A percentile compares a stretch with the other conserved stretches of the same genome.
These are phyloP conservation scores for Pelargonium fulgidum DNA, from an alignment of 441 rosid genomes.

Conservation along the genomic window DNA sequence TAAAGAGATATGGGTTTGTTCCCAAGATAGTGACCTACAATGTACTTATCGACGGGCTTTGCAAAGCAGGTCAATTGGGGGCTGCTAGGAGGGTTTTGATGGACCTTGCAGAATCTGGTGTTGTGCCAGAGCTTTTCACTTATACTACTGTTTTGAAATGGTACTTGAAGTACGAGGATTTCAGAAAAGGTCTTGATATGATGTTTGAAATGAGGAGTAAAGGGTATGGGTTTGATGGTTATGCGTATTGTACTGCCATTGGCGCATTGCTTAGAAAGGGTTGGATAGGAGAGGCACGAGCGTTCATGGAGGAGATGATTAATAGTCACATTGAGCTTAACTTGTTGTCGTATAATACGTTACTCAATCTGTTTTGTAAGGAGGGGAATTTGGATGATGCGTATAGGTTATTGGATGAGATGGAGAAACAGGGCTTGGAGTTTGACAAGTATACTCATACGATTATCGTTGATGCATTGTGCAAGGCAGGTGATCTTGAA, in stretches of 20 bases:
- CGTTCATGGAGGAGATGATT: slow-evolving; percentile 18
- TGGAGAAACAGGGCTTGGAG: slow-evolving; percentile 21
- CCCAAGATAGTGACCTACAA: slow-evolving; percentile 22
- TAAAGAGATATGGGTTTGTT: slow-evolving; percentile 22
- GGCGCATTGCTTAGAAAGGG: slow-evolving; percentile 21
- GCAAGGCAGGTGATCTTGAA: slow-evolving; percentile 23
- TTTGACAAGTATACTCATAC: slow-evolving; percentile 25
- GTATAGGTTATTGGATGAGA: slow-evolving; percentile 15
- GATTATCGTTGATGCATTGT: slow-evolving; percentile 22
- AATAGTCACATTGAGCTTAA: slow-evolving; percentile 20
- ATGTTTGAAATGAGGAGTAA: slow-evolving; percentile 19
- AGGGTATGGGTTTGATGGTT: slow-evolving; percentile 26
- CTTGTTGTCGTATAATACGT: slow-evolving; percentile 22
- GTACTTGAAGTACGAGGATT: slow-evolving; percentile 18
- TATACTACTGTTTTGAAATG: slow-evolving; percentile 24
- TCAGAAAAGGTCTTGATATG: slow-evolving; percentile 21
- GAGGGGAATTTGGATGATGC: slow-evolving; percentile 19
- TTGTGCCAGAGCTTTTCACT: slow-evolving; percentile 19
- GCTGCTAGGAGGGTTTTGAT: slow-evolving; percentile 17
- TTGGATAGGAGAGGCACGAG: slow-evolving; percentile 17
- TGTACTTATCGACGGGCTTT: slow-evolving; percentile 23
- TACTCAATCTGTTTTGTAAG: slow-evolving; percentile 17
- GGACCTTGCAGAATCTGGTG: slow-evolving; percentile 19
- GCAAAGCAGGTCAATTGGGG: slow-evolving; percentile 14
- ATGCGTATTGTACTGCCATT: slow-evolving; percentile 20